Percentiles rank a stretch among this genome's conserved stretches.
These are phyloP conservation scores for Hypoxylon sp. DNA, from an alignment of 2,329 filamentous ascomycete species.

Conservation along the genomic window DNA sequence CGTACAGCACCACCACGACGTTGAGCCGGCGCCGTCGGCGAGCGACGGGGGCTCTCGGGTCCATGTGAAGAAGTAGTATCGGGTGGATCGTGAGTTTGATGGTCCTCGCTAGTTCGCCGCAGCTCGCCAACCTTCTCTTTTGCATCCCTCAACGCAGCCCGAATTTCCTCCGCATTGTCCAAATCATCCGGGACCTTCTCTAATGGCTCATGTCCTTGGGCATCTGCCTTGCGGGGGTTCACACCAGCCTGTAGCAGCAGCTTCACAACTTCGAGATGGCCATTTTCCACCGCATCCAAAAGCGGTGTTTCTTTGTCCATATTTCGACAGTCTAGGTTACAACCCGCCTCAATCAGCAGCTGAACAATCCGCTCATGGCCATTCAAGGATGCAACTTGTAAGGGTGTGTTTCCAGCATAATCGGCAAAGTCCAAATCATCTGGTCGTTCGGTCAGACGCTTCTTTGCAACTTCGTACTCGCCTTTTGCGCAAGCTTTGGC, in stretches of 20 bases:
- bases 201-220: slow-evolving; percentile 90
- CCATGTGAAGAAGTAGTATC: slow-evolving; percentile 63
- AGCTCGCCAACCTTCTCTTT: slow-evolving; percentile 64
- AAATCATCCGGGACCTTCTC: slow-evolving; percentile 80
- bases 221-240: slow-evolving; percentile 89
- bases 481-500: slow-evolving; percentile 90
- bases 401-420: slow-evolving; percentile 93
- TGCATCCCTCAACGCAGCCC: slow-evolving; percentile 69
- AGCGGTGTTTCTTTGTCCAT: slow-evolving; percentile 91
- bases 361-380: slow-evolving; percentile 88
- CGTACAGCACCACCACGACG: slow-evolving; percentile 64
- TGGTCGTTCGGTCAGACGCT: slow-evolving; percentile 77
- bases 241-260: slow-evolving; percentile 86
- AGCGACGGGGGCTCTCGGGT: slow-evolving; percentile 66
- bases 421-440: slow-evolving; percentile 90
- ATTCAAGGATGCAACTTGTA: slow-evolving; percentile 91
- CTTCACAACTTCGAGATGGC: slow-evolving; percentile 86
- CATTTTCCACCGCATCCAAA: slow-evolving; percentile 95
- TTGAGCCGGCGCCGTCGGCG: slow-evolving; percentile 57
- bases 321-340: slow-evolving; percentile 80
- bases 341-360: slow-evolving; percentile 84
- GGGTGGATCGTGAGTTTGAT: slow-evolving; percentile 56
- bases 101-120: slow-evolving; percentile 66
- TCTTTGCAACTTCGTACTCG: slow-evolving; percentile 80
- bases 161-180: slow-evolving; percentile 83